These are phyloP conservation scores for Vitis rotundifolia DNA, from an alignment of 164 flowering plant species.

Conservation along the genomic window DNA sequence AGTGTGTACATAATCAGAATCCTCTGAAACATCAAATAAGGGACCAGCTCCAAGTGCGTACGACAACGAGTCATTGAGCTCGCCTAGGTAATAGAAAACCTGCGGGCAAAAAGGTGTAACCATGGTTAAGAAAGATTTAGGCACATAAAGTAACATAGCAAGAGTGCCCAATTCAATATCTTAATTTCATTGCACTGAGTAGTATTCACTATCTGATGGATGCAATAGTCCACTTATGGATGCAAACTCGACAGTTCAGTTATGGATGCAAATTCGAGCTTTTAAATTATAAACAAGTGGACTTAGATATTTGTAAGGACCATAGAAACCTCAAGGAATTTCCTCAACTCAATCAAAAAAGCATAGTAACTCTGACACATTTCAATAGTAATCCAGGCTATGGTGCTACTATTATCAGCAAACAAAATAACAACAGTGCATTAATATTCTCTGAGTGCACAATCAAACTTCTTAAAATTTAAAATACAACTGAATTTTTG, in stretches of 20 bases:
- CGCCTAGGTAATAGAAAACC: slow-evolving; percentile 93
- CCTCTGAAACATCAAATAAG: slow-evolving; percentile 92
- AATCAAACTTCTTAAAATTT: no score
- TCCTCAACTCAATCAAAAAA: no score
- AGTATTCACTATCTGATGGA: background rate
- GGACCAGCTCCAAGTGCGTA: slow-evolving; percentile 98
- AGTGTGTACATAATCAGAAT: slow-evolving; percentile 84
- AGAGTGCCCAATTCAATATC: background rate
- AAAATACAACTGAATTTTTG: no score
- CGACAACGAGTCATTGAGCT: slow-evolving; percentile 80
- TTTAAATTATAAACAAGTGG: background rate
- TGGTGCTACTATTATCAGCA: no score
- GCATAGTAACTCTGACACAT: no score
- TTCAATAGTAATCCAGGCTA: no score
- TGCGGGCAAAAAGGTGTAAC: slow-evolving; percentile 18
- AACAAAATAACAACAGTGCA: no score
- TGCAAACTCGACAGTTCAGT: background rate
- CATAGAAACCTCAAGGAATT: background rate
- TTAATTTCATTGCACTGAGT: background rate
- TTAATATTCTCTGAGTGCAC: no score
- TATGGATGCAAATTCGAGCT: background rate
- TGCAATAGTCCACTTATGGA: no score
- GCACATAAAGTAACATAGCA: no score
- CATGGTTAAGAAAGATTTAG: background rate
- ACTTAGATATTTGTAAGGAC: background rate